Base-by-base conservation (phyloP, 2,329 filamentous ascomycete genomes). In the Cadophora gregata region DNA sequence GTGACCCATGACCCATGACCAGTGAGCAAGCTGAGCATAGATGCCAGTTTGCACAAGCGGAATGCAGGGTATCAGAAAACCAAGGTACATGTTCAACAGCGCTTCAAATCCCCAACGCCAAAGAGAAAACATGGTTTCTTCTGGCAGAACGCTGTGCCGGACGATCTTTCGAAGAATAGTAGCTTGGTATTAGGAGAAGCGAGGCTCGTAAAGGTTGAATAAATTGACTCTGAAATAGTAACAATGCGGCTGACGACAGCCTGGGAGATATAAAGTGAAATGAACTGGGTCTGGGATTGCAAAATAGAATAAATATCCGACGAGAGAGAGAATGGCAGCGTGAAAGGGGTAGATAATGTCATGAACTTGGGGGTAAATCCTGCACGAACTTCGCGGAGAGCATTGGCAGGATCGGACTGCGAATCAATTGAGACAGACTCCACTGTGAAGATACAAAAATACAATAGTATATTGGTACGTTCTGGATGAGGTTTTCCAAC, bases 1-100 rank as follows among this genome's bases (percentile, higher is more conserved):
- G n/a, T 86, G 0, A 86, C 85, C 83, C 79, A 89, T 27, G 77
- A 86, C 73, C 77, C 80, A 73, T 81, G 84, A 47, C 81, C 83
- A 0, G 81, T 90, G 81, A 83, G 81, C 68, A 81, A 84, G 6
- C 82, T 4, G 74, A 74, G n/a, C 74, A 4, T 87, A 87, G 74
- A n/a, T n/a, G 75, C 83, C 73, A 82, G 81, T 4, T 78, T 89
- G 42, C 73, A 86, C 16, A 14, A 14, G 16, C 36, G 3, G 78
- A 81, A 84, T 14, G 77, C 77, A 0, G 86, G 86, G 1, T 85
- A 82, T 83, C 29, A 78, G 82, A 33, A 85, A 83, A n/a, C 71
- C 75, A 83, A 59, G 84, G 81, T 63, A 81, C 83, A 7, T 53
- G 75, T 38, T 62, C 48, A 25, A 56, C 50, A 33, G 56, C 4